Conservation (phyloP, 2,329 filamentous ascomycete species). For the Sclerotinia subarctica region DNA sequence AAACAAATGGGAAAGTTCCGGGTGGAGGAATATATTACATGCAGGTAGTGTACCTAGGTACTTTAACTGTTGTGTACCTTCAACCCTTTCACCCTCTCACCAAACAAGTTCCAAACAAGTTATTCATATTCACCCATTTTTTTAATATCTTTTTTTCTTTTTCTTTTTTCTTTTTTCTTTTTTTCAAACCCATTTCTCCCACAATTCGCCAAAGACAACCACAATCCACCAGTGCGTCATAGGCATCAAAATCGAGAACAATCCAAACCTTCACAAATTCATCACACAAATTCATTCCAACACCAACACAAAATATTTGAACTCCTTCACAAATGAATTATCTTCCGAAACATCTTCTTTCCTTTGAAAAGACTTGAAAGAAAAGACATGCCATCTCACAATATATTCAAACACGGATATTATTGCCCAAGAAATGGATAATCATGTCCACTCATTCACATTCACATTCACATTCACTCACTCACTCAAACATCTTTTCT, state of each 20-base stretch:
- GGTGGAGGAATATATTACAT: neutral
- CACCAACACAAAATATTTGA: neutral
- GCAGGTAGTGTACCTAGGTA: neutral
- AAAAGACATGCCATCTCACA: conserved; percentile 4
- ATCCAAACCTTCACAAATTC: neutral
- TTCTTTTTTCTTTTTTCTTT: too few species aligned
- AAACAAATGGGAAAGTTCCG: neutral
- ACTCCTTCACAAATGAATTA: neutral
- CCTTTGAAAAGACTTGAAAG: neutral
- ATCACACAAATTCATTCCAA: neutral
- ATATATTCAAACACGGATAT: neutral
- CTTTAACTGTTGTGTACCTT: neutral
- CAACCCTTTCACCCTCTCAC: neutral
- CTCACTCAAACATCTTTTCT: neutral
- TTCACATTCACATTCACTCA: neutral
- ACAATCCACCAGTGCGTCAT: neutral
- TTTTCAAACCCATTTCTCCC: neutral
- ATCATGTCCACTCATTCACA: neutral
- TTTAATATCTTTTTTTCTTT: too few species aligned
- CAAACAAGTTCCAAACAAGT: too few species aligned
- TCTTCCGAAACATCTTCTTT: neutral
- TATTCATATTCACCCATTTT: too few species aligned
- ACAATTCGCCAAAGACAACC: neutral
- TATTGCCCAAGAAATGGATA: neutral
- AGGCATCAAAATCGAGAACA: neutral